Conservation (phyloP, 2,329 filamentous ascomycete species). For the Cladosporium colombiae region DNA sequence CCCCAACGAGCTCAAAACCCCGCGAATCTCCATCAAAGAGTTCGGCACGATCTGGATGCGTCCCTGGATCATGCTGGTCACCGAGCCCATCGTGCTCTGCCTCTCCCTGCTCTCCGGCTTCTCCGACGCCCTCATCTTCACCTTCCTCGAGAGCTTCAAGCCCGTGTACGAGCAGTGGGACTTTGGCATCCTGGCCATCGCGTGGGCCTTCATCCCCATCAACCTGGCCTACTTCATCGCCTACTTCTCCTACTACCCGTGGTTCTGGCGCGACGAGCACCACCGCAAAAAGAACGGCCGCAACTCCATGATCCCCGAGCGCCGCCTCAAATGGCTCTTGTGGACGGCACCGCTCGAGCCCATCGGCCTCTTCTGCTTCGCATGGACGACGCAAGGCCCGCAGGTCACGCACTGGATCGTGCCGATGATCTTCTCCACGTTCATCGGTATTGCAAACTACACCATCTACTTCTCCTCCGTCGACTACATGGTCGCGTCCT, state of each 20-base stretch:
- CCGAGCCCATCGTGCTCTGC: conserved; percentile 69
- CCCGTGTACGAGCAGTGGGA: conserved; percentile 67
- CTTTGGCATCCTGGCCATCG: conserved; percentile 58
- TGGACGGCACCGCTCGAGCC: conserved; percentile 52
- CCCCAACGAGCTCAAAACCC: conserved; percentile 63
- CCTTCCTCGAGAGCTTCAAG: conserved; percentile 69
- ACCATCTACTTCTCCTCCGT: conserved; percentile 72
- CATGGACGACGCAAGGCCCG: conserved; percentile 65
- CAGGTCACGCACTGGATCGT: conserved; percentile 57
- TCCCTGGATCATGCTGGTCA: conserved; percentile 71
- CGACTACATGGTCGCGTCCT: conserved; percentile 72
- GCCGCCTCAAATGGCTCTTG: conserved; percentile 64
- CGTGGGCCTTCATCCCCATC: conserved; percentile 60
- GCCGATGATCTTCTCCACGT: conserved; percentile 62
- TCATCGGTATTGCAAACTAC: conserved; percentile 72
- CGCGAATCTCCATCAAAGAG: conserved; percentile 42
- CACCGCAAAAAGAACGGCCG: conserved; percentile 49
- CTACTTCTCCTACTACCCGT: conserved; percentile 60
- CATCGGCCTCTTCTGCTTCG: conserved; percentile 65
- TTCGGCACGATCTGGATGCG: conserved; percentile 56
- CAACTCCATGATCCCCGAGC: conserved; percentile 59
- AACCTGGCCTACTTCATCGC: conserved; percentile 55
- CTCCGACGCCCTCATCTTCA: conserved; percentile 72
- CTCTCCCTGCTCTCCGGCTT: conserved; percentile 70
- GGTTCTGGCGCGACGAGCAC: conserved; percentile 57